Base-by-base conservation (phyloP, 2,329 filamentous ascomycete genomes). In the Fusarium albosuccineum region DNA sequence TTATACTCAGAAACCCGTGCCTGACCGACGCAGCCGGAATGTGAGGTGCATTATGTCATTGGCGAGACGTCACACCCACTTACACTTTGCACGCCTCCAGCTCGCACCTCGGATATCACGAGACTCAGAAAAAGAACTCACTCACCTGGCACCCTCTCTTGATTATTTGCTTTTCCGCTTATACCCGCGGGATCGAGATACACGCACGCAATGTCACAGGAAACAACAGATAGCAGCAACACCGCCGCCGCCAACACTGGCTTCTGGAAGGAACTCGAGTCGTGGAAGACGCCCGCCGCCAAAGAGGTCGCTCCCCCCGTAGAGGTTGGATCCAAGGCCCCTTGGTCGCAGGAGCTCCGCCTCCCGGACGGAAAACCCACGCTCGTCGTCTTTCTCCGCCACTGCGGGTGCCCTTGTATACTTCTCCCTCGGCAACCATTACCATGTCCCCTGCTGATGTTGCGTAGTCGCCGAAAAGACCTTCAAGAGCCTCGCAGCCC, bases 331-430 rank as follows among this genome's bases (percentile, higher is more conserved):
- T 75, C 82, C 34, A 80, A 82, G 63, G 89, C 89, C 1, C 90
- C 89, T 1, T 81, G 80, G 6, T 82, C 86, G 29, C 67, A 81
- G 27, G 81, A 83, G 61, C 78, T 92, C 6, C 73, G 74, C 8
- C 76, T 91, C n/a, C 84, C 86, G 1, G 77, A 81, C 41, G 78
- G 80, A 26, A 87, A 86, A 70, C 87, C 88, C 1, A 86, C 85
- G 0, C 74, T 93, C 2, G 78, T 93, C 17, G 84, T 87, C 14
- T 93, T 93, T 72, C 82, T 93, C 6, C 83, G 91, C 34, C 90
- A 93, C 75, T 93, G 90, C 74, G 91, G 91, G 34, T 92, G 90
- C 79, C 91, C 91, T 10, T 92, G 91, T 91, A 84, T 74, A 84
- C 77, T 22, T 10, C 37, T 16, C 11, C 13, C 30, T 33, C 13